Conservation (phyloP, 179 eudicot genomes). For the Silene noctiflora region DNA sequence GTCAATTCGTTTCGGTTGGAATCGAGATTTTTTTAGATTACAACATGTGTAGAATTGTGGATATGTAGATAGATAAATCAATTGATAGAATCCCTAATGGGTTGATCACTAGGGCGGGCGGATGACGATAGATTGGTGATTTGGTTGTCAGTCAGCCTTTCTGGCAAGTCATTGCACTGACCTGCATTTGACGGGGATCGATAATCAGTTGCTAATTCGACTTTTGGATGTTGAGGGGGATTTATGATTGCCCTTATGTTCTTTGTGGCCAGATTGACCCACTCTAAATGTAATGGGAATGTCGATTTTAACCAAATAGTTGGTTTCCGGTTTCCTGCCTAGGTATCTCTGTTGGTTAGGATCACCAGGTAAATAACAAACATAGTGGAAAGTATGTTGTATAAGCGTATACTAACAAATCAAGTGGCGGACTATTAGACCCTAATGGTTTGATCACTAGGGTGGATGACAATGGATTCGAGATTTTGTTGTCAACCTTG, state of each 20-base stretch:
- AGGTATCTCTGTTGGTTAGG: neutral
- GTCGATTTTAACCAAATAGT: neutral
- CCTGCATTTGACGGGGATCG: neutral
- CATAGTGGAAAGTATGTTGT: neutral
- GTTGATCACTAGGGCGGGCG: constrained; percentile 11
- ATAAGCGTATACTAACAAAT: too few relatives aligned
- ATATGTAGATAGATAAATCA: neutral
- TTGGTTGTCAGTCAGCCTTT: neutral
- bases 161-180: neutral
- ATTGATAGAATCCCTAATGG: neutral
- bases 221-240: neutral
- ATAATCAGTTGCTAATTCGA: neutral
- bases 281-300: neutral
- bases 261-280: neutral
- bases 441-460: constrained; percentile 3
- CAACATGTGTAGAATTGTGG: too few relatives aligned
- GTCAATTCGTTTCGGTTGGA: neutral
- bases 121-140: neutral
- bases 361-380: neutral
- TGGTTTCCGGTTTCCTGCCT: too few relatives aligned
- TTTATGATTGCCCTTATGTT: neutral
- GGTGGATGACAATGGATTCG: neutral
- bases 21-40: too few relatives aligned
- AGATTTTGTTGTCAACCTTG: neutral
- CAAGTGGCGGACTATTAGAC: too few relatives aligned